Base-by-base conservation (phyloP, 805 yeast genomes). In the Monosporozyma unispora region DNA sequence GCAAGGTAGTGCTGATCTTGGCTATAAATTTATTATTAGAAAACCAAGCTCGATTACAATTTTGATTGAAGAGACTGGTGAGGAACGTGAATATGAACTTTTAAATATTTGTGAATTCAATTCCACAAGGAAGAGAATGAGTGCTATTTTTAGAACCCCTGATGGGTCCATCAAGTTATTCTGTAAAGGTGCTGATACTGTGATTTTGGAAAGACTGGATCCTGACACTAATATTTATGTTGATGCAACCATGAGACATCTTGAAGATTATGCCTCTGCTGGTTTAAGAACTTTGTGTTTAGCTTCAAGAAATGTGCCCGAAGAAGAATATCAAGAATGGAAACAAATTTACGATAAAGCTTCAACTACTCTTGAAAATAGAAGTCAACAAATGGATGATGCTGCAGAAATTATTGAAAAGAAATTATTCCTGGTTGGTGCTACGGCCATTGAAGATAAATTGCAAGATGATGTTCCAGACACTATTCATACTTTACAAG, bases 391-490 rank as follows among this genome's bases (percentile, higher is more conserved):
- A 60, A 71, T 95, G 49, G 98, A 90, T 61, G 86, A 77, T 8
- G 95, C 85, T 11, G 98, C 99, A 0, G 96, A 91, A 60, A 57
- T 80, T 48, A 89, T 93, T 53, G 99, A 93, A 66, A 76, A 72
- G 35, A 84, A 86, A 52, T 70, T 93, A 55, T 82, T 82, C 52
- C 69, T 93, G 38, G 70, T 93, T 16, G 99, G 99, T 38, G 98
- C 98, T 1, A 95, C 99, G 35, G 99, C 99, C 1, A 93, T 93
- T 63, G 99, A 93, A 66, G 99, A 93, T 66, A 91, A 93, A 63
- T 72, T 93, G 45, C 99, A 93, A 70, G 98, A 91, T 50, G 99
- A 97, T 39, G 99, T 93, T 19, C 98, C 99, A 2, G 99, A 93
- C 56, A 89, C 99, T 1, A 95, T 93, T 52, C 93, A 87, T 56